These are phyloP conservation scores for Neophaeococcomyces mojaviensis DNA, from an alignment of 2,329 filamentous ascomycete genomes.

Conservation along the genomic window DNA sequence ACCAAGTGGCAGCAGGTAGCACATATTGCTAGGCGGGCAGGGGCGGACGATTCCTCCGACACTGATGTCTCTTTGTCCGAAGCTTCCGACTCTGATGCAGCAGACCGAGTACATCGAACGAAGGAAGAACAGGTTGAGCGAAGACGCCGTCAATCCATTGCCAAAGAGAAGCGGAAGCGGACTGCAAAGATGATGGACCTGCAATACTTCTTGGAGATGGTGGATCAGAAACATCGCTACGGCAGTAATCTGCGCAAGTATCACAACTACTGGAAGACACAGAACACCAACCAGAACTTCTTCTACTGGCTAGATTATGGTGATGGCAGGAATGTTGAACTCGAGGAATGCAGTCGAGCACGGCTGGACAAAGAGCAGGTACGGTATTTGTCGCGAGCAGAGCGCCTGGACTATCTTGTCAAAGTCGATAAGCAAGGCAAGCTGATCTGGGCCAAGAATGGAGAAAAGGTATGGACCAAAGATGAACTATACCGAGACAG, in stretches of 20 bases:
- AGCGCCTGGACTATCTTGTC: constrained; percentile 73
- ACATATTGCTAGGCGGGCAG: constrained; percentile 63
- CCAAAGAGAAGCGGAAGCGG: constrained; percentile 52
- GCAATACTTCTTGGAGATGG: constrained; percentile 80
- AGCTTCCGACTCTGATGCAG: constrained; percentile 42
- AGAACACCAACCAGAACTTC: constrained; percentile 75
- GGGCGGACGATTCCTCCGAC: constrained; percentile 51
- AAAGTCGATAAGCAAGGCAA: constrained; percentile 65
- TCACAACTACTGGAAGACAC: constrained; percentile 74
- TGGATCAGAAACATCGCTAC: constrained; percentile 79
- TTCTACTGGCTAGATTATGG: constrained; percentile 91
- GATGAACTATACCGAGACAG: constrained; percentile 52
- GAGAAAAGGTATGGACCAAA: constrained; percentile 67
- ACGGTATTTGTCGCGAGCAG: constrained; percentile 74
- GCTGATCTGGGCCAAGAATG: constrained; percentile 83
- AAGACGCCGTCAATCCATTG: constrained; percentile 37
- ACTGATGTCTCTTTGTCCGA: constrained; percentile 25
- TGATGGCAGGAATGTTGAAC: constrained; percentile 61
- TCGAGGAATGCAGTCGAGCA: constrained; percentile 65
- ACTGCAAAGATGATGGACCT: constrained; percentile 74
- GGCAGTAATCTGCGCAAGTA: constrained; percentile 75
- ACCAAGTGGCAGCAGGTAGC: constrained; percentile 70
- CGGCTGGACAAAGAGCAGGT: constrained; percentile 71
- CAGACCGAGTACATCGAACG: constrained; percentile 20
- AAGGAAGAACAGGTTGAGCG: constrained; percentile 25